Conservation (phyloP, 2,329 filamentous ascomycete genomes). For the Colletotrichum sp. region DNA sequence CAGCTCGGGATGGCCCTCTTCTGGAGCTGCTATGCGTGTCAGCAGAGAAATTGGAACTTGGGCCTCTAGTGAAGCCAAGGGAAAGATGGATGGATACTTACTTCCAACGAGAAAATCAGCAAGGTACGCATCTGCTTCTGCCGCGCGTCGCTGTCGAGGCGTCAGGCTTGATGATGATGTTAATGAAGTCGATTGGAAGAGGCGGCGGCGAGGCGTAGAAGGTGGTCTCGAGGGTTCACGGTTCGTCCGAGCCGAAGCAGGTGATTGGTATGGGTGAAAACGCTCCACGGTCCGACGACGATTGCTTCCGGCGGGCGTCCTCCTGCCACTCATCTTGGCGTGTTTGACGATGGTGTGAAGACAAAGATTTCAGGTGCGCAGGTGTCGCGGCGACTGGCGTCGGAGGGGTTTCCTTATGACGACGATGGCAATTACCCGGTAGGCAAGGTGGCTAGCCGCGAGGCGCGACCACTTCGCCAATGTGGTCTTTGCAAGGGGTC, state of each 20-base stretch:
- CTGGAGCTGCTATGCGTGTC: background rate
- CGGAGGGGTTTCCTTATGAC: background rate
- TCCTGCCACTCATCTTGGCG: background rate
- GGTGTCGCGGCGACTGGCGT: background rate
- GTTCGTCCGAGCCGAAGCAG: background rate
- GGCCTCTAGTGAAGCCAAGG: background rate
- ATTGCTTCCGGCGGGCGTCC: background rate
- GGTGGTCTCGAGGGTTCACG: background rate
- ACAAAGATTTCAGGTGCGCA: background rate
- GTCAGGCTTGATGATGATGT: background rate
- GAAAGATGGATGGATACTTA: background rate
- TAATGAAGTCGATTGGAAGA: background rate
- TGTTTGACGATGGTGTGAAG: background rate
- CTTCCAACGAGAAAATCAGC: background rate
- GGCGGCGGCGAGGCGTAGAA: background rate
- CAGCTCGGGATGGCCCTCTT: background rate
- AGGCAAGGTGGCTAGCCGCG: background rate
- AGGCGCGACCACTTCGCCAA: background rate
- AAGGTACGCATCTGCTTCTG: background rate
- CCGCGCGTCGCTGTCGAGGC: background rate
- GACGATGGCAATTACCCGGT: background rate
- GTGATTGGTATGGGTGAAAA: background rate
- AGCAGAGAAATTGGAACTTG: background rate
- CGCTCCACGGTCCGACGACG: background rate
- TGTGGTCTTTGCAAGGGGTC: background rate